Base-by-base conservation (phyloP, 2,329 filamentous ascomycete genomes). In the Cercospora citrullina region DNA sequence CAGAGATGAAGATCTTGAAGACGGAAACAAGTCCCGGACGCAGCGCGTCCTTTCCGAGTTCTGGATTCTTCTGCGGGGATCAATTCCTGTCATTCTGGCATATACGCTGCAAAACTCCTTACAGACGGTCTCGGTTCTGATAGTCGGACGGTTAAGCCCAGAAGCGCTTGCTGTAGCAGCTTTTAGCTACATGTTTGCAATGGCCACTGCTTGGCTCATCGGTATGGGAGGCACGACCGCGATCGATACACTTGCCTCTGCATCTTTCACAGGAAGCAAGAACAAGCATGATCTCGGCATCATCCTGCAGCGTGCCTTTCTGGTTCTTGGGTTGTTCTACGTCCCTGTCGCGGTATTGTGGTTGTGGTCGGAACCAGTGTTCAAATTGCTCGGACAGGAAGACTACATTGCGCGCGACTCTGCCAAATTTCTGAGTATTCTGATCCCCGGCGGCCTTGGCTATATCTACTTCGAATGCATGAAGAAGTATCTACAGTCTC, bases 121-220 rank as follows among this genome's bases (percentile, higher is more conserved):
- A 0, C 93, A 96, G 77, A 96, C 93, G 0, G 77, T 91, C 1
- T 95, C 92, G 0, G 91, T 96, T 4, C 81, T 96, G 57, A 89
- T 96, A 42, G 92, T 92, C 3, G 93, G 93, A 9, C 88, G 91
- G 2, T 82, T 93, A 0, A 94, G 91, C 0, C 90, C 93, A 0
- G 90, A 95, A 78, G 89, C 92, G 1, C 82, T 96, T 6, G 91
- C 93, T 0, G 91, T 90, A 0, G 90, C 92, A 1, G 92, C 93
- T 0, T 96, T 96, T 75, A 91, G 91, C 1, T 94, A 95, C 82
- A 96, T 96, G 93, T 96, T 96, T 73, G 93, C 93, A 64, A 93
- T 94, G 91, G 89, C 91, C 23, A 93, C 92, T 0, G 93, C 89
- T 0, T 96, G 93, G 92, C 85, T 96, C 42, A 91, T 96, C 68